These are phyloP conservation scores for Asterochloris sp. DNA, from an alignment of 139 green algal genomes.

Conservation along the genomic window DNA sequence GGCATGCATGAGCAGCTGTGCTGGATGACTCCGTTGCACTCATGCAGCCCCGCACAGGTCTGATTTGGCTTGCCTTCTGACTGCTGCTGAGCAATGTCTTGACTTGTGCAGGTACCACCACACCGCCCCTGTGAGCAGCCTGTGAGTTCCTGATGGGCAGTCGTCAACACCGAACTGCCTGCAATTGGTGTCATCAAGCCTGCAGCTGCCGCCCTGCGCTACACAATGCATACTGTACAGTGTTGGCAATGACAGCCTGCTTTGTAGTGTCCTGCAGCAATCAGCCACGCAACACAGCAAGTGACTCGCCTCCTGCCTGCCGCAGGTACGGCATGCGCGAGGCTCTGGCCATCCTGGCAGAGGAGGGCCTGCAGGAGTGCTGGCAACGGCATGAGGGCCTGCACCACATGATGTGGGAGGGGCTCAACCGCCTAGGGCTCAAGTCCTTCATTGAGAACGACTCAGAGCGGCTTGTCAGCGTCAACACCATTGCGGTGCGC, in stretches of 20 bases:
- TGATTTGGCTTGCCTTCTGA: too few relatives aligned
- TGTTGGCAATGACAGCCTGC: background rate
- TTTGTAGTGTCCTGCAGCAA: background rate
- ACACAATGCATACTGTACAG: background rate
- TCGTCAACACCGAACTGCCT: too few relatives aligned
- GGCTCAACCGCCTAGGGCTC: constrained; percentile 69
- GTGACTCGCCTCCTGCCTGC: background rate
- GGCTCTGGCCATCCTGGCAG: constrained; percentile 70
- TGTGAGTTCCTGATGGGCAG: constrained; percentile 17
- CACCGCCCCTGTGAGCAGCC: constrained; percentile 73
- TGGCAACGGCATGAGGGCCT: constrained; percentile 61
- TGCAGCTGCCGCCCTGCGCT: background rate
- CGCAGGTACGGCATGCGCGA: constrained; percentile 83
- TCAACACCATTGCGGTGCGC: constrained; percentile 87
- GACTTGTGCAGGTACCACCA: constrained; percentile 61
- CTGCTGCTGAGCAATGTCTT: too few relatives aligned
- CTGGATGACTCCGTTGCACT: too few relatives aligned
- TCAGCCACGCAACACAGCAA: background rate
- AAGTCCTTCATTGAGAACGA: constrained; percentile 75
- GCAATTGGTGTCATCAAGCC: background rate
- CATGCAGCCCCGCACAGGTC: too few relatives aligned
- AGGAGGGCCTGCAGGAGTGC: constrained; percentile 65
- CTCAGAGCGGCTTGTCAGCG: constrained; percentile 72
- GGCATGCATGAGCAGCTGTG: too few relatives aligned
- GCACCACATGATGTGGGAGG: constrained; percentile 74